phyloP scores from a whole-genome alignment of 768 basidiomycete species.

The Suillus lakei region DNA sequence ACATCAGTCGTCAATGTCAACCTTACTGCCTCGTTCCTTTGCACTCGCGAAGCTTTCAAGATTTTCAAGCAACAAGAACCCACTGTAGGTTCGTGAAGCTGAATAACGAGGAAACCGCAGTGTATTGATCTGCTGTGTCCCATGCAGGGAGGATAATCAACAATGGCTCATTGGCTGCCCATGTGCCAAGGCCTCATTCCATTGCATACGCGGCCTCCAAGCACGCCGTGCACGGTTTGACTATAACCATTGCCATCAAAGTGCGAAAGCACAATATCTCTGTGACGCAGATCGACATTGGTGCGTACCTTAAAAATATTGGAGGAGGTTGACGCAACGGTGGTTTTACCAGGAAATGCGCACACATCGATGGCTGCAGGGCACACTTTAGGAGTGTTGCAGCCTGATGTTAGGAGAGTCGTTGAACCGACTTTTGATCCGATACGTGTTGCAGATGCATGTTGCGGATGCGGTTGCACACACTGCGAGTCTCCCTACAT shows the following conservation, averaged over 20 bases:
- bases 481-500: conserved; percentile 68
- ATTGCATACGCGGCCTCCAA: conserved; percentile 77
- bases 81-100: conserved; percentile 56
- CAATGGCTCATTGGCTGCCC: conserved; percentile 78
- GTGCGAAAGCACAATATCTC: conserved; percentile 76
- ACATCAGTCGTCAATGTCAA: conserved; percentile 72
- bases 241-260: conserved; percentile 77
- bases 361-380: conserved; percentile 59
- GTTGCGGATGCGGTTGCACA: conserved; percentile 75
- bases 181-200: conserved; percentile 65
- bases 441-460: no score
- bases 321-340: background rate
- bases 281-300: conserved; percentile 84
- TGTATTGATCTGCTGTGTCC: background rate
- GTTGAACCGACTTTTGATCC: conserved; percentile 74
- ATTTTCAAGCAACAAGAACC: conserved; percentile 77
- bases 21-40: conserved; percentile 73
- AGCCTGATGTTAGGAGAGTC: conserved; percentile 64
- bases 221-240: conserved; percentile 79
- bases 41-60: conserved; percentile 74
- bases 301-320: conserved; percentile 36
- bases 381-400: conserved; percentile 56
- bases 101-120: background rate
- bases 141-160: conserved; percentile 75
- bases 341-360: conserved; percentile 62